Evolutionary conservation across 2,329 filamentous ascomycete genomes (phyloP), one percentile per base, ranked within the genome.

Genomic region (Calonectria pseudoreteaudii): DNA sequence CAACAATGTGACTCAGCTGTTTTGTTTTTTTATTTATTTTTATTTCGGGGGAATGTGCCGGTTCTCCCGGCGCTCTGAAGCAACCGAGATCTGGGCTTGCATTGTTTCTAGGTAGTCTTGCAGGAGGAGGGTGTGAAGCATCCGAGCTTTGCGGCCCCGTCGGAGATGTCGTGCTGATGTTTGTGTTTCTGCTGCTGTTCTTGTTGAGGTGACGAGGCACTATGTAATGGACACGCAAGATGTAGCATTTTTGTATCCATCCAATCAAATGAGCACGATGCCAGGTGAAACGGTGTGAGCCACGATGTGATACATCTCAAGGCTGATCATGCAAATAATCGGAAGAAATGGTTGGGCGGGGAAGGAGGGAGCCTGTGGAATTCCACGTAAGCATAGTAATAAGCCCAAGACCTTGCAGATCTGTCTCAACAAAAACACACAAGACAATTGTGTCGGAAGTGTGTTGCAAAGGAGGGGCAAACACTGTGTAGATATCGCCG

Each of bases 311-410:
- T 62, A 41, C 56, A 41, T 62, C 23, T 62, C 23, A 28, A 28
- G 38, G 56, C 38, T 62, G 56, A 62, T 62, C 23, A 41, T 62
- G 56, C 56, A 36, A 41, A 62, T 30, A 13, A 41, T 41, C 34
- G 36, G 23, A 62, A 2, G 56, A 62, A 62, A 41, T 20, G 56
- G 56, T 62, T 62, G 56, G 16, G 56, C 36, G 28, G 34, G 31
- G 50, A n/a, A n/a, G n/a, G n/a, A n/a, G n/a, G n/a, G n/a, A n/a
- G n/a, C n/a, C n/a, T 23, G 41, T 62, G 34, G 34, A 62, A 28
- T 41, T 62, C 56, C 56, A 26, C 56, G 56, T 62, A 62, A 62
- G 56, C 56, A 62, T 62, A 62, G 56, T 41, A 66, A 66, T 34
- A 66, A 66, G 13, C 41, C 38, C 41, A 66, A 62, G 56, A 62